Evolutionary conservation across 1,284 basidiomycete species (phyloP), one percentile per base, ranked within the genome.

Genomic region (Cystobasidium sp.): DNA sequence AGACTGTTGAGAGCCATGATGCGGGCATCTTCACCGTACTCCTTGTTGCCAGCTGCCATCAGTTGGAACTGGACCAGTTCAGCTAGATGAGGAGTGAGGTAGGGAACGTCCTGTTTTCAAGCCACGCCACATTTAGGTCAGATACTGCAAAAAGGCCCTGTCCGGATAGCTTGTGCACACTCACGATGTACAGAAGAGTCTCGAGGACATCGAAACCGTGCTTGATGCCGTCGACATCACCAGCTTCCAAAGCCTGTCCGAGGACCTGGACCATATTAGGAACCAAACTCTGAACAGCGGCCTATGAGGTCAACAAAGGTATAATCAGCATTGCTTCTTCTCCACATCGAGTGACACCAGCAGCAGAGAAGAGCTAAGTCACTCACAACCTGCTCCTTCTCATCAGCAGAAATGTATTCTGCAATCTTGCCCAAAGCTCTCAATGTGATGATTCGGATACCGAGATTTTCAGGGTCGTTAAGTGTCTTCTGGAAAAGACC

Each of bases 131-230:
- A 7, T 22, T 22, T n/a, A 56, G 49, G 68, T 63, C 41, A 6
- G 49, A 31, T 24, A 24, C 9, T 6, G 14, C 31, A n/a, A 20
- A 8, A 7, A 22, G 12, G 44, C 41, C 16, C 3, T 39, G 3
- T 43, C 31, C 69, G 51, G 31, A 65, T 12, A 76, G 75, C 56
- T 68, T 66, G 61, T 71, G 63, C 52, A 53, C n/a, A 46, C 10
- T 55, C 77, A 91, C 91, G 71, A 97, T 87, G 80, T 97, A 96
- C 67, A 97, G 88, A 70, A 99, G 88, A 0, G 93, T 96, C 85
- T 99, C 97, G 77, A 99, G 88, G 31, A 97, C 93, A 81, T 99
- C 97, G 80, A 97, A 97, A 44, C 95, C 86, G 80, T 96, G 90
- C 77, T 94, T 90, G 71, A 92, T 92, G 75, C 89, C 90, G 56